These are phyloP conservation scores for Myotisia sp. DNA, from an alignment of 2,329 filamentous ascomycete genomes.

Conservation along the genomic window DNA sequence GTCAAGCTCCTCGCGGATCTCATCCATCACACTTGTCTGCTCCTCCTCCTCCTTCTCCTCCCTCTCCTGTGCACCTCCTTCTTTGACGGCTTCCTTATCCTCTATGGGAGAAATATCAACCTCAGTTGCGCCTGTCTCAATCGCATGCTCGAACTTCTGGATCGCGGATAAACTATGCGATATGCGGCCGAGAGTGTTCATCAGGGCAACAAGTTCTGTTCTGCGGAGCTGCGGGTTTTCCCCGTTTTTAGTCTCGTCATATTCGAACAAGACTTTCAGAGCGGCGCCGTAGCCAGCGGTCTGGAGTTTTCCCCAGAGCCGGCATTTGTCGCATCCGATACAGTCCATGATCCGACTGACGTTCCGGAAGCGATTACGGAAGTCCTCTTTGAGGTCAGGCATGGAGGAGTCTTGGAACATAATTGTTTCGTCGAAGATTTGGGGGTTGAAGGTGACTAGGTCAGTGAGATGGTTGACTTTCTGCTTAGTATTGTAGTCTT, in stretches of 20 bases:
- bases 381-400: slow-evolving; percentile 82
- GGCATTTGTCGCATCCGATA: slow-evolving; percentile 95
- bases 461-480: slow-evolving; percentile 67
- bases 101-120: neutral
- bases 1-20: slow-evolving; percentile 49
- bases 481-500: slow-evolving; percentile 64
- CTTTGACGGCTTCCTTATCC: neutral
- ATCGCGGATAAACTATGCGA: slow-evolving; percentile 66
- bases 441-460: slow-evolving; percentile 49
- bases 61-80: slow-evolving; percentile 10
- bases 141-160: slow-evolving; percentile 49
- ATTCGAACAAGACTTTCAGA: slow-evolving; percentile 90
- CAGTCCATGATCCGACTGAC: slow-evolving; percentile 97
- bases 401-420: slow-evolving; percentile 66
- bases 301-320: slow-evolving; percentile 94
- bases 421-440: slow-evolving; percentile 85
- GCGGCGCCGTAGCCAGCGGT: slow-evolving; percentile 89
- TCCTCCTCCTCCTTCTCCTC: slow-evolving; percentile 27
- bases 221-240: slow-evolving; percentile 61
- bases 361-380: slow-evolving; percentile 92
- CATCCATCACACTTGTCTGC: slow-evolving; percentile 36
- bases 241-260: slow-evolving; percentile 51
- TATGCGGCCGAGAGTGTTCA: slow-evolving; percentile 85
- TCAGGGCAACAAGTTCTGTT: slow-evolving; percentile 83
- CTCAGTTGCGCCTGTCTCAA: slow-evolving; percentile 12